Conservation (phyloP, 2,329 filamentous ascomycete species). For the Stachybotrys echinatus region DNA sequence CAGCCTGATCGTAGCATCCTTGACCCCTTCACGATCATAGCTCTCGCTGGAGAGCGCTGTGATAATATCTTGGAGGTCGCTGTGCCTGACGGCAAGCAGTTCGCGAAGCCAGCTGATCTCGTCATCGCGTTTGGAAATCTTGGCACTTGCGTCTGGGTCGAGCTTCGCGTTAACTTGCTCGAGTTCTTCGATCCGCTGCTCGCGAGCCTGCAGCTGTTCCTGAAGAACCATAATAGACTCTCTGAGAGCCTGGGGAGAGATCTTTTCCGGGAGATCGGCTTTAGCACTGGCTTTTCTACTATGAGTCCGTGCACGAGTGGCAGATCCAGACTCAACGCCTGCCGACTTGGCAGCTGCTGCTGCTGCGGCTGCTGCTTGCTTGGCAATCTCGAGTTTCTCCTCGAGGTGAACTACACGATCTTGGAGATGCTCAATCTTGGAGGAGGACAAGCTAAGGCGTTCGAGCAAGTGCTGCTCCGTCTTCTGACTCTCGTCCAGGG, state of each 20-base stretch:
- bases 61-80: constrained; percentile 91
- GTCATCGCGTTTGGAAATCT: constrained; percentile 86
- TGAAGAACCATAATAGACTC: constrained; percentile 96
- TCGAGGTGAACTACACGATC: constrained; percentile 81
- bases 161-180: constrained; percentile 64
- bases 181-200: constrained; percentile 82
- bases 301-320: constrained; percentile 11
- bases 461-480: constrained; percentile 76
- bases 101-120: constrained; percentile 95
- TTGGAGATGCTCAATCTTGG: constrained; percentile 79
- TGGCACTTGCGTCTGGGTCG: constrained; percentile 72
- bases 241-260: constrained; percentile 88
- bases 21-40: constrained; percentile 74
- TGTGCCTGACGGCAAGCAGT: constrained; percentile 81
- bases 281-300: constrained; percentile 23
- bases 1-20: constrained; percentile 87
- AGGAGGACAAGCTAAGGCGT: constrained; percentile 73
- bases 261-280: constrained; percentile 67
- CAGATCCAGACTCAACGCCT: constrained; percentile 31
- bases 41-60: constrained; percentile 66
- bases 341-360: constrained; percentile 66
- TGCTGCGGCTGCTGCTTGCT: constrained; percentile 79
- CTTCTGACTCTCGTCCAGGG: constrained; percentile 75
- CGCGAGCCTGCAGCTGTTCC: constrained; percentile 92
- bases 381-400: constrained; percentile 85